Base-by-base conservation (phyloP, 2,329 filamentous ascomycete genomes). In the Scytalidium sp. region DNA sequence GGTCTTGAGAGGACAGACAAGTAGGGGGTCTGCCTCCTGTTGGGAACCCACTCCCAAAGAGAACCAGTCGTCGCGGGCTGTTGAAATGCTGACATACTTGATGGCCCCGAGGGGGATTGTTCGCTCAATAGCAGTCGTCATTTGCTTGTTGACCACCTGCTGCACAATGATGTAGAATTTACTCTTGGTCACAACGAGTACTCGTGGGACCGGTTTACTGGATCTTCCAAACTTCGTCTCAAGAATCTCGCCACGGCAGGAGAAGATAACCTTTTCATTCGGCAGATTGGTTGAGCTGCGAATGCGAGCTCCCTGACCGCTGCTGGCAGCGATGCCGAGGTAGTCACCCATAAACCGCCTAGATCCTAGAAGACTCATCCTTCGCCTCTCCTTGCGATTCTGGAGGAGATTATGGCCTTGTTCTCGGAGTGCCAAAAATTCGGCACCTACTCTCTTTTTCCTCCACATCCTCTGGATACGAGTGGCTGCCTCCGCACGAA, bases 221-320 rank as follows among this genome's bases (percentile, higher is more conserved):
- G 93, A 97, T 54, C 94, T 87, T 57, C 94, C 94, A 64, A 99
- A 94, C 66, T 99, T 99, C 50, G 91, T 90, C 53, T 97, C 88
- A 46, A 99, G 73, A 20, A 96, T 70, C 69, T 99, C 93, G 45
- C 87, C 90, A 59, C 93, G 87, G 67, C 91, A 96, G 3, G 94
- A 97, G 71, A 97, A 99, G 5, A 95, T 72, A 11, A 86, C 80
- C 51, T 82, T 81, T 65, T 99, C 93, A 60, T 84, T 86, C 21
- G 79, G 76, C 49, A 97, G 78, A 55, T 84, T 82, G 50, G 91
- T 84, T 36, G 86, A 83, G 54, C 79, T 86, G 42, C 90, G 86
- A 51, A 99, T 83, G 57, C 93, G 81, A 56, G 91, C 83, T 17
- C 92, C 93, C 42, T 87, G 86, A 0, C 93, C 93, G 48, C 79